Percentiles rank a stretch among this genome's conserved stretches.
Conservation (phyloP, 306 rosid species). For the Hippophae tibetana region DNA sequence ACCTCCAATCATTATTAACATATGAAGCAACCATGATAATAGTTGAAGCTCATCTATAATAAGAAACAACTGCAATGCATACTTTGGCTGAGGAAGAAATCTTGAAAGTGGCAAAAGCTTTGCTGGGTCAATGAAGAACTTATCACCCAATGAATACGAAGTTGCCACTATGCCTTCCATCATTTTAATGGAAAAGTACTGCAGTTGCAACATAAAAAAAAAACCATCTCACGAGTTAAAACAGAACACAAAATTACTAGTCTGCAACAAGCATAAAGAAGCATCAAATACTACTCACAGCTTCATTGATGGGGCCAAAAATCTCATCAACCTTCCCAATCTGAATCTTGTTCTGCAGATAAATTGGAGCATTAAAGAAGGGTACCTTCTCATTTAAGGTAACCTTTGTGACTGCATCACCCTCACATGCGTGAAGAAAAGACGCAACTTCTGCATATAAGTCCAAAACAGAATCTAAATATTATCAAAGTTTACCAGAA, state of each 20-base stretch:
- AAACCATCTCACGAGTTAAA: constrained; percentile 7
- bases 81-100: constrained; percentile 97
- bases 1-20: too few species aligned
- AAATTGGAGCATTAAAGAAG: constrained; percentile 85
- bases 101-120: constrained; percentile 90
- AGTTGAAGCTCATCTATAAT: neutral
- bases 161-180: constrained; percentile 93
- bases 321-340: constrained; percentile 98
- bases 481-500: neutral
- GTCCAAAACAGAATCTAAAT: neutral
- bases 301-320: constrained; percentile 45
- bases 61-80: constrained; percentile 18
- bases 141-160: constrained; percentile 70
- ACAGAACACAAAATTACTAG: neutral
- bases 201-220: constrained; percentile 19
- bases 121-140: constrained; percentile 82
- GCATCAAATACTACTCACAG: constrained; percentile 19
- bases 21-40: neutral
- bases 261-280: too few species aligned
- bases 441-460: constrained; percentile 62
- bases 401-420: constrained; percentile 88
- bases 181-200: constrained; percentile 78
- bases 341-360: constrained; percentile 91
- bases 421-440: constrained; percentile 88
- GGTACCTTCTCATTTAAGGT: constrained; percentile 68